Percentiles rank a stretch among this genome's conserved stretches.
Conservation (phyloP, 2,329 filamentous ascomycete species). For the Aspergillus hiratsukae region DNA sequence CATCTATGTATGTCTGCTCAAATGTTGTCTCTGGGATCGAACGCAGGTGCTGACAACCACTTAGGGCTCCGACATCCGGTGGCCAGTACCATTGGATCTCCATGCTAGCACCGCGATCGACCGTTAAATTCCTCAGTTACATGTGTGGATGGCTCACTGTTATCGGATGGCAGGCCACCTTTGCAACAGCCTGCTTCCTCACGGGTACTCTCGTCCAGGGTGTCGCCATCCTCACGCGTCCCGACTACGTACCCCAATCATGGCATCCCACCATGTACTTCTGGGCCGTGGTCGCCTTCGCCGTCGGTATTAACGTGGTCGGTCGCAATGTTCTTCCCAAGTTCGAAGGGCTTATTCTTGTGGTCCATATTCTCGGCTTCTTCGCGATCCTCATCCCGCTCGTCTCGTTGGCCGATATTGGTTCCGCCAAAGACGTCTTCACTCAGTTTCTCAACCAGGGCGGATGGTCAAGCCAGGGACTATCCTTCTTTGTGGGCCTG, state of each 20-base stretch:
- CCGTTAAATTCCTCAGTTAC: constrained; percentile 37
- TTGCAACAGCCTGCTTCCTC: constrained; percentile 33
- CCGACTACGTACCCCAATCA: constrained; percentile 30
- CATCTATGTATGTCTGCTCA: constrained; percentile 24
- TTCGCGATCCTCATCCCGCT: constrained; percentile 50
- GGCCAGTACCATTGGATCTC: constrained; percentile 40
- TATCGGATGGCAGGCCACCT: constrained; percentile 42
- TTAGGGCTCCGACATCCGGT: constrained; percentile 32
- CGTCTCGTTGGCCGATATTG: constrained; percentile 34
- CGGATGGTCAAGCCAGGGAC: constrained; percentile 15
- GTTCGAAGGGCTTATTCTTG: constrained; percentile 46
- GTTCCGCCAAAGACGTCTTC: constrained; percentile 16
- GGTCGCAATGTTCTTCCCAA: constrained; percentile 41
- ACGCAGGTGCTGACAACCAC: not conserved
- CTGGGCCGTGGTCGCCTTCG: constrained; percentile 40
- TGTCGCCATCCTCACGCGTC: constrained; percentile 33
- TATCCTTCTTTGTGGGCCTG: constrained; percentile 24
- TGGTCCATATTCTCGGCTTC: constrained; percentile 50
- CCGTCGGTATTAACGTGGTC: constrained; percentile 41
- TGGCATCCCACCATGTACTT: constrained; percentile 50
- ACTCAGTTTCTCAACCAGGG: constrained; percentile 19
- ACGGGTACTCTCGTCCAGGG: constrained; percentile 33
- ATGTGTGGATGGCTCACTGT: constrained; percentile 39
- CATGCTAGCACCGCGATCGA: constrained; percentile 34
- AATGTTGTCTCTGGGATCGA: too few relatives aligned